Evolutionary conservation across 2,329 filamentous ascomycete genomes (phyloP).

Genomic region (Annulohypoxylon truncatum): DNA sequence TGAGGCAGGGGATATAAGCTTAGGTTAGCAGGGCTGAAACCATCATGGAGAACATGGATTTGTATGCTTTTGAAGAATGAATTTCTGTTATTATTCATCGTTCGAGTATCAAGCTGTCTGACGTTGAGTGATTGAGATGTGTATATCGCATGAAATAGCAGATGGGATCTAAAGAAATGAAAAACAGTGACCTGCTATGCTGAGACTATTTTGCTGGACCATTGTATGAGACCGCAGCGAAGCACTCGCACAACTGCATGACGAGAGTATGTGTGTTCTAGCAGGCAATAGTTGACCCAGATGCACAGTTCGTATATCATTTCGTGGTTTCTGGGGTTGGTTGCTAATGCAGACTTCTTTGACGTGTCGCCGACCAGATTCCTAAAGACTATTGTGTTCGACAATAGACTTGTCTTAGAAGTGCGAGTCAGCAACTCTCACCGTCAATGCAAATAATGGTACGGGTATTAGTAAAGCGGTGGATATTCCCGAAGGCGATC

Average conservation of each 20-base stretch:
- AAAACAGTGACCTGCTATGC: neutral
- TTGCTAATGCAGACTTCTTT: constrained; percentile 5
- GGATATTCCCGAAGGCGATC: constrained; percentile 22
- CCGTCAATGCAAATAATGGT: constrained; percentile 25
- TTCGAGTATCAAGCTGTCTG: constrained; percentile 16
- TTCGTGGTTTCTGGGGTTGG: neutral
- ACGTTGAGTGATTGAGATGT: constrained; percentile 8
- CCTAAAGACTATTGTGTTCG: neutral
- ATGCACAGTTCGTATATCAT: neutral
- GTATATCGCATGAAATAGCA: constrained; percentile 3
- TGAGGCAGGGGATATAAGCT: constrained; percentile 21
- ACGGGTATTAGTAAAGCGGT: constrained; percentile 36
- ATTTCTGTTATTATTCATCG: neutral
- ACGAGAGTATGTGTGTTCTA: neutral
- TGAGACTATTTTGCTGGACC: neutral
- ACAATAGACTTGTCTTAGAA: neutral
- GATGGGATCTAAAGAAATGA: neutral
- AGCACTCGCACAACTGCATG: neutral
- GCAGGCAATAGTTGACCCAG: neutral
- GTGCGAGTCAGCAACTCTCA: constrained; percentile 18
- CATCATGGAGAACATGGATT: constrained; percentile 11
- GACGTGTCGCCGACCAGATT: neutral
- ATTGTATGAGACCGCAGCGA: neutral
- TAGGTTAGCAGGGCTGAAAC: constrained; percentile 38
- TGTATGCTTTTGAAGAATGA: neutral